These are phyloP conservation scores for Medicago lupulina DNA, from an alignment of 306 rosid species.

Conservation along the genomic window DNA sequence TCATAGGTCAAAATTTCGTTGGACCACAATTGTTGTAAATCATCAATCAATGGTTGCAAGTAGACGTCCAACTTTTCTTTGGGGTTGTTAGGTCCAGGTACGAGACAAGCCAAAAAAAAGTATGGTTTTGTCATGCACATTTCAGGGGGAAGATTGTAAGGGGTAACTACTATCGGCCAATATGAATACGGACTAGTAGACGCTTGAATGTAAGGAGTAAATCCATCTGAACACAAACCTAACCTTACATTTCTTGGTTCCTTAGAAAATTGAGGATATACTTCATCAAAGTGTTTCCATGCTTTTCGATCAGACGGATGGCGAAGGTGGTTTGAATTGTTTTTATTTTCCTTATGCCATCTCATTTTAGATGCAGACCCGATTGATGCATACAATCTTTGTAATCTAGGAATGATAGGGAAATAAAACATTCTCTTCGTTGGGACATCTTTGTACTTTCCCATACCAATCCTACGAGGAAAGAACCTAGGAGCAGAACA, in stretches of 20 bases:
- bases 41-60: neutral
- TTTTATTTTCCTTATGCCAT: too few species aligned
- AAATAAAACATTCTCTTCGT: too few species aligned
- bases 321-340: too few species aligned
- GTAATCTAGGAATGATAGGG: too few species aligned
- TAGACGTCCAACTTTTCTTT: neutral
- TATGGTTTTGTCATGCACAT: slow-evolving; percentile 6
- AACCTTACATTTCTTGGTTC: neutral
- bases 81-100: neutral
- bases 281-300: too few species aligned
- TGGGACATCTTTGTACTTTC: neutral
- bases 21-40: neutral
- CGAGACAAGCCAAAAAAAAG: neutral
- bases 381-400: too few species aligned
- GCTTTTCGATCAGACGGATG: too few species aligned
- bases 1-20: neutral
- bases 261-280: neutral
- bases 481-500: neutral
- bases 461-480: neutral
- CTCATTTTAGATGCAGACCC: too few species aligned
- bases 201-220: neutral
- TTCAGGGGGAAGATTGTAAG: neutral
- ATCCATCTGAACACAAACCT: neutral
- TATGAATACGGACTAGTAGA: neutral
- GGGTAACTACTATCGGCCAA: neutral